A percentile compares a stretch with the other conserved stretches of the same genome.
Evolutionary conservation across 306 rosid genomes (phyloP).

Genomic region (Macrotyloma uniflorum): DNA sequence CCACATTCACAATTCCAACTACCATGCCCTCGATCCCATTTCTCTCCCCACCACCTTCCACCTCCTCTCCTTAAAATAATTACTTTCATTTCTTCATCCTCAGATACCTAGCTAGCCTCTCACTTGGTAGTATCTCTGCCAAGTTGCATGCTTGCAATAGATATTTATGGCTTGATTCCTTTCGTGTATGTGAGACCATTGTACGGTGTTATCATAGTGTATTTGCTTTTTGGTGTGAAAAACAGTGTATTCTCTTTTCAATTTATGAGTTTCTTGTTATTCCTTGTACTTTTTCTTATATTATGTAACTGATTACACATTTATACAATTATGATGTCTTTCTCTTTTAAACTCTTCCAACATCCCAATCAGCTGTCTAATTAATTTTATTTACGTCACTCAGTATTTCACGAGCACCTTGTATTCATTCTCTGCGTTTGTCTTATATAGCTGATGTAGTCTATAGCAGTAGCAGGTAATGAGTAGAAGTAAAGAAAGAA

Average conservation of each 20-base stretch:
- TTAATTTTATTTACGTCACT: no score
- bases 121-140: neutral
- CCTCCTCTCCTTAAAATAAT: slow-evolving; percentile 25
- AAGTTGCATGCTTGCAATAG: slow-evolving; percentile 16
- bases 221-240: slow-evolving; percentile 19
- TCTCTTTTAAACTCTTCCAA: neutral
- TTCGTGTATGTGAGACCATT: neutral
- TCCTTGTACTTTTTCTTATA: neutral
- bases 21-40: slow-evolving; percentile 37
- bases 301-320: neutral
- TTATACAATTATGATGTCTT: neutral
- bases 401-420: no score
- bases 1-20: slow-evolving; percentile 29
- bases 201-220: no score
- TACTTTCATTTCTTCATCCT: neutral
- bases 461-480: no score
- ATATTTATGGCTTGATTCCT: neutral
- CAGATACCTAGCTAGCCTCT: neutral
- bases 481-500: no score
- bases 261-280: slow-evolving; percentile 8
- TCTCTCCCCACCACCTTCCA: slow-evolving; percentile 45
- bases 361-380: no score
- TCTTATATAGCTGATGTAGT: no score
- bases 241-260: slow-evolving; percentile 6
- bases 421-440: no score